Conservation (phyloP, 2,329 filamentous ascomycete genomes). For the Neonectria punicea region DNA sequence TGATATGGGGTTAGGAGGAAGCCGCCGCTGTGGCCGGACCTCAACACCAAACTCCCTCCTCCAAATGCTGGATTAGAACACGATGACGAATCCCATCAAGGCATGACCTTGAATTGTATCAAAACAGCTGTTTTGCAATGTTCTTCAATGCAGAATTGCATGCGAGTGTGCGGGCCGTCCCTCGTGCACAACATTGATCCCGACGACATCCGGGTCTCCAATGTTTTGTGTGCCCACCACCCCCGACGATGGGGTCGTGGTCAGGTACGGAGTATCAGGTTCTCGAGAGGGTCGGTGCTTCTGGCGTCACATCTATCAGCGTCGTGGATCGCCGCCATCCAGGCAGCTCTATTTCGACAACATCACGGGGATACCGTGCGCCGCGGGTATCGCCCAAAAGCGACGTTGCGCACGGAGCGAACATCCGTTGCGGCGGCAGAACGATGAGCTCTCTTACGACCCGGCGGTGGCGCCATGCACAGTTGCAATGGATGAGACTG, state of each 20-base stretch:
- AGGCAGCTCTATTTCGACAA: conserved; percentile 15
- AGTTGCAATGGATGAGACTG: conserved; percentile 5
- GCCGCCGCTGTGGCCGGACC: conserved; percentile 9
- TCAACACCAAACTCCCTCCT: background rate
- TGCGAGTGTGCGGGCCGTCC: conserved; percentile 11
- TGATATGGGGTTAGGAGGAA: conserved; percentile 9
- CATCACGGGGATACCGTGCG: conserved; percentile 9
- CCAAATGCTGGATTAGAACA: background rate
- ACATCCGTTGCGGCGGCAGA: conserved; percentile 1
- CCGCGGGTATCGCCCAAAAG: conserved; percentile 2
- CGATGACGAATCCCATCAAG: background rate
- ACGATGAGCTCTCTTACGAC: conserved; percentile 15
- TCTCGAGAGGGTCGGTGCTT: conserved; percentile 1
- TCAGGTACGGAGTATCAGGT: background rate
- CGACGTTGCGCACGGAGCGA: background rate
- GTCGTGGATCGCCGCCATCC: background rate
- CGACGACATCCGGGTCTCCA: background rate
- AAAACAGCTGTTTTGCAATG: background rate
- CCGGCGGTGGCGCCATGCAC: conserved; percentile 16
- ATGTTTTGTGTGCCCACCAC: conserved; percentile 11
- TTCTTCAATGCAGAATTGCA: background rate
- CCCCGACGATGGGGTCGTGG: background rate
- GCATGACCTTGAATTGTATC: background rate
- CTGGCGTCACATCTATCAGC: conserved; percentile 7
- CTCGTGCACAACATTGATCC: background rate